These are phyloP conservation scores for Leccinum uliginosum DNA, from an alignment of 768 basidiomycete genomes.

Conservation along the genomic window DNA sequence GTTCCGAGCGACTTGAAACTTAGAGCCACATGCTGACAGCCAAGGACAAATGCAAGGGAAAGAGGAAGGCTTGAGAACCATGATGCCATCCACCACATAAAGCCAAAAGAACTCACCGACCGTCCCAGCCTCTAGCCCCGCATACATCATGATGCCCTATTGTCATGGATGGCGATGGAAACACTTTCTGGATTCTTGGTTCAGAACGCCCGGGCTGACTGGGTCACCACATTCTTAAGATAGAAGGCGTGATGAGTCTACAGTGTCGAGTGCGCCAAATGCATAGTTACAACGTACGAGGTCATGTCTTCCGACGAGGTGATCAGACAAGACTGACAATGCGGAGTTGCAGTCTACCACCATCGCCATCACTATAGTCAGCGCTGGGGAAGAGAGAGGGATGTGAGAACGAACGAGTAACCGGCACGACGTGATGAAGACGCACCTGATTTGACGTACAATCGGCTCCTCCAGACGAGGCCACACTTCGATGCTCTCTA, in stretches of 20 bases:
- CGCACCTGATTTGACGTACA: constrained; percentile 75
- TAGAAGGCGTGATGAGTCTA: background rate
- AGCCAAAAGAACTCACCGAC: constrained; percentile 53
- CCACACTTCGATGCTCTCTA: constrained; percentile 70
- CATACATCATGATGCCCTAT: constrained; percentile 59
- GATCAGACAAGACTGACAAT: constrained; percentile 48
- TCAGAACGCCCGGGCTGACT: background rate
- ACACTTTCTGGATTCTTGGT: too few relatives aligned
- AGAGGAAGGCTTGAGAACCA: background rate
- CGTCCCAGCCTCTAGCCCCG: constrained; percentile 84
- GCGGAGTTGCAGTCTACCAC: background rate
- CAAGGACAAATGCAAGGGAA: background rate
- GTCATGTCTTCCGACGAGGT: constrained; percentile 65
- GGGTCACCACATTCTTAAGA: constrained; percentile 6
- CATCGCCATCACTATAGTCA: constrained; percentile 73
- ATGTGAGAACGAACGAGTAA: background rate
- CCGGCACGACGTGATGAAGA: constrained; percentile 6
- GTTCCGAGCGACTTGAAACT: constrained; percentile 81
- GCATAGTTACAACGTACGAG: constrained; percentile 33
- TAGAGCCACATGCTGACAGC: constrained; percentile 68
- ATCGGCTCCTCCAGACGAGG: constrained; percentile 61
- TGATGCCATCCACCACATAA: background rate
- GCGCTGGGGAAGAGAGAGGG: background rate
- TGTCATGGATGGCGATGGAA: constrained; percentile 32
- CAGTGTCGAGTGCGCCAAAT: background rate